Evolutionary conservation across 768 basidiomycete genomes (phyloP).

Genomic region (Multifurca ochricompacta): DNA sequence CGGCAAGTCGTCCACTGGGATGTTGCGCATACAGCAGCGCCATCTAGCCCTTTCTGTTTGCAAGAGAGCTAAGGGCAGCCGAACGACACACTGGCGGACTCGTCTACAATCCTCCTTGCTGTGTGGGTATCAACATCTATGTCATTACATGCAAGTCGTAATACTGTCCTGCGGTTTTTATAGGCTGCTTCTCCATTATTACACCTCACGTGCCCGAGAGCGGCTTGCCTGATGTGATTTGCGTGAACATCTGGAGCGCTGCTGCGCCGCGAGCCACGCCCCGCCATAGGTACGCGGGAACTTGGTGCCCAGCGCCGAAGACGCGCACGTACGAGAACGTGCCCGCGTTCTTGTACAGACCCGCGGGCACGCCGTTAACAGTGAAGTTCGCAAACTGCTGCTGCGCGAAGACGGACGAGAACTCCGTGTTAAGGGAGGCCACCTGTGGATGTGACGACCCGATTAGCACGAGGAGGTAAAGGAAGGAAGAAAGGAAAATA

Average conservation of each 20-base stretch:
- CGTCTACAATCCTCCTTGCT: too few species aligned
- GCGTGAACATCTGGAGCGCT: constrained; percentile 30
- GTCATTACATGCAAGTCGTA: too few species aligned
- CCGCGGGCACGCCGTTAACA: constrained; percentile 42
- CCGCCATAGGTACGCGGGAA: constrained; percentile 27
- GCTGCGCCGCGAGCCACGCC: constrained; percentile 24
- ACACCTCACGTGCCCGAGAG: constrained; percentile 24
- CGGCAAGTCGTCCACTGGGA: too few species aligned
- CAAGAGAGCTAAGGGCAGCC: too few species aligned
- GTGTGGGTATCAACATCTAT: too few species aligned
- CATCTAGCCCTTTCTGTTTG: too few species aligned
- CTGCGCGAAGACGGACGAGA: constrained; percentile 34
- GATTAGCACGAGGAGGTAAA: neutral
- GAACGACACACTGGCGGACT: too few species aligned
- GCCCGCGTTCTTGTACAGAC: constrained; percentile 52
- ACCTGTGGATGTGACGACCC: constrained; percentile 28
- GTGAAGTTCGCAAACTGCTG: constrained; percentile 42
- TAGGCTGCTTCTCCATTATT: too few species aligned
- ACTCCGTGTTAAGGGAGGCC: constrained; percentile 39
- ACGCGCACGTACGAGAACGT: constrained; percentile 49
- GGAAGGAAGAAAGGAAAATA: neutral
- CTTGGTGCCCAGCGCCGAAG: constrained; percentile 36
- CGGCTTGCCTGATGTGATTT: constrained; percentile 28
- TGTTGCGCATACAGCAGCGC: too few species aligned
- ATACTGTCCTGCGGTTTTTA: too few species aligned